phyloP scores from a whole-genome alignment of 1,284 basidiomycete species.

The Ustilago lituana region DNA sequence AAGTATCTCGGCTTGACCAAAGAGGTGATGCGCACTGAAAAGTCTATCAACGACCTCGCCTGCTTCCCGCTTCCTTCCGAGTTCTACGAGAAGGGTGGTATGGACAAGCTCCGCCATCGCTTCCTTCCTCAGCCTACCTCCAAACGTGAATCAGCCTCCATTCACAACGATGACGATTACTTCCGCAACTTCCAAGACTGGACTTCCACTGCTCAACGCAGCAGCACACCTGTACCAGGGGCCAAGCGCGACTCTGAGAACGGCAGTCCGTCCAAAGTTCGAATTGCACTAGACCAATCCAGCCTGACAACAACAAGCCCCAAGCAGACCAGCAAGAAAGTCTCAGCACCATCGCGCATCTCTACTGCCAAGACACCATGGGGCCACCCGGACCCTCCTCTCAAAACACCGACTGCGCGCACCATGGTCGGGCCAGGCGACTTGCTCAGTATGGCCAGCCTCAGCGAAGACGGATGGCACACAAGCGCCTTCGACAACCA shows the following conservation, averaged over 20 bases:
- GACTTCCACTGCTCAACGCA: conserved; percentile 29
- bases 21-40: conserved; percentile 94
- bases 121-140: conserved; percentile 69
- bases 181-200: conserved; percentile 49
- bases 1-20: conserved; percentile 93
- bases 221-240: conserved; percentile 35
- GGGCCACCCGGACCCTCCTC: conserved; percentile 59
- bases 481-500: conserved; percentile 28
- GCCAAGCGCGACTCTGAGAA: neutral
- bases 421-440: conserved; percentile 70
- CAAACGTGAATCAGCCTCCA: conserved; percentile 30
- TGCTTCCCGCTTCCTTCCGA: conserved; percentile 89
- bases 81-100: conserved; percentile 93
- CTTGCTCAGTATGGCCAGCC: conserved; percentile 70
- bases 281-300: conserved; percentile 18
- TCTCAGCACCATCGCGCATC: conserved; percentile 2
- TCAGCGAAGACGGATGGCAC: conserved; percentile 39
- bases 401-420: conserved; percentile 55
- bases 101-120: conserved; percentile 85
- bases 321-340: conserved; percentile 17
- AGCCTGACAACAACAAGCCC: conserved; percentile 9
- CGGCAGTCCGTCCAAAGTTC: conserved; percentile 18
- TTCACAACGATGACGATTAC: conserved; percentile 45
- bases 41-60: conserved; percentile 94
- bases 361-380: conserved; percentile 49